Base-by-base conservation (phyloP, 192 early-diverging fungal species). In the Mortierella hygrophila region DNA sequence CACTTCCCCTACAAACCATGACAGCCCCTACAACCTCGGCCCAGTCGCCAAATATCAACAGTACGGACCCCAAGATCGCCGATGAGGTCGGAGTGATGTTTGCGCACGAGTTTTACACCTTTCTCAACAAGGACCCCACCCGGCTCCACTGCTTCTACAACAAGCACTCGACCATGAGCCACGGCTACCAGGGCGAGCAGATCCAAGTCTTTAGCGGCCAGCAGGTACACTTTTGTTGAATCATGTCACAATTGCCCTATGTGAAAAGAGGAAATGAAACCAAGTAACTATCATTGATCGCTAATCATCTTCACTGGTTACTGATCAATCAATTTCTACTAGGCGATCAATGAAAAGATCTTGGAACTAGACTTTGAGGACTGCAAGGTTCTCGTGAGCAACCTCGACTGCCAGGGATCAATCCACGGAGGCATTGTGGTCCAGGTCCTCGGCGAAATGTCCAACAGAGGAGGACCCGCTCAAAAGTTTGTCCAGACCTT, bases 401-500 rank as follows among this genome's bases (percentile, higher is more conserved):
- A 96, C 82, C 95, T 99, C 11, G 98, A 99, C 82, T 90, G 92
- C 40, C 94, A 96, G 87, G 81, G 91, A 0, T 96, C 97, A 5
- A 82, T 90, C 69, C 88, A 93, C 47, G 94, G 93, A 44, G 94
- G 96, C 77, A 96, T 99, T 72, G 86, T 98, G 23, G 91, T 98
- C 57, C 97, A 98, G 88, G 97, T 98, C 7, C 89, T 99, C 29
- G 98, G 98, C 35, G 94, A 97, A 89, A 95, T 98, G 92, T 94
- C 96, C 79, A 97, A 96, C 91, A 91, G 93, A 65, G 93, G 91
- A 41, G 93, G 92, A 41, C 79, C 93, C 16, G 93, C 94, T 35
- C 95, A 96, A 90, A 95, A 96, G 81, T 99, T 99, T 88, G 95
- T 91, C 47, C 98, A 99, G 81, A 97, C 97, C 9, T 98, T 99